Base-by-base conservation (phyloP, 75 land plant genomes). In the Larix kaempferi region DNA sequence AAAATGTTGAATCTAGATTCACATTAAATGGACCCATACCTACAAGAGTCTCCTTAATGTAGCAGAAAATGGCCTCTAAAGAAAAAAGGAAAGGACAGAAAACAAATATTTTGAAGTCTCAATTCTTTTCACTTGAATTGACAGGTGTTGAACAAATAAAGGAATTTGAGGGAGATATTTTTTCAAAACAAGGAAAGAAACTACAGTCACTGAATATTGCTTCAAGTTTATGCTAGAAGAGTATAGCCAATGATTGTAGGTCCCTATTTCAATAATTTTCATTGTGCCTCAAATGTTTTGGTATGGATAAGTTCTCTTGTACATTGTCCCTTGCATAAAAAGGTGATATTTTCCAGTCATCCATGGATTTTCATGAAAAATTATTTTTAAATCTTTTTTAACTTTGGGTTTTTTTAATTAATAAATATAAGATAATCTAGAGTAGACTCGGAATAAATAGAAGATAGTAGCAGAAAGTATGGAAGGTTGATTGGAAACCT, bases 401-500 rank as follows among this genome's bases (percentile, higher is more conserved):
- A n/a, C n/a, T n/a, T n/a, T n/a, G n/a, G n/a, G n/a, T n/a, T n/a
- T n/a, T n/a, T n/a, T n/a, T n/a, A n/a, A n/a, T n/a, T n/a, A n/a
- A n/a, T n/a, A n/a, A n/a, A n/a, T n/a, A n/a, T n/a, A n/a, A n/a
- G n/a, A n/a, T n/a, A n/a, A n/a, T n/a, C n/a, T n/a, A n/a, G n/a
- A n/a, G 72, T 69, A 8, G 35, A 69, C 3, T 7, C 69, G 22
- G 79, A 78, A 19, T 49, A 76, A 29, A 1, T 39, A 75, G 86
- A 85, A 17, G 71, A 80, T 80, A 57, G 75, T 57, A 54, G 78
- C 78, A 88, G 73, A 52, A 82, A 65, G 56, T 90, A 76, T 59
- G 86, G 88, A 60, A 77, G 75, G 14, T 85, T 89, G 80, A 75
- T 94, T 69, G 77, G 59, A 29, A 59, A 84, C 33, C 84, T 94